Evolutionary conservation across 805 yeast species (phyloP), one percentile per base, ranked within the genome.

Genomic region (Saccharomyces paradoxus): DNA sequence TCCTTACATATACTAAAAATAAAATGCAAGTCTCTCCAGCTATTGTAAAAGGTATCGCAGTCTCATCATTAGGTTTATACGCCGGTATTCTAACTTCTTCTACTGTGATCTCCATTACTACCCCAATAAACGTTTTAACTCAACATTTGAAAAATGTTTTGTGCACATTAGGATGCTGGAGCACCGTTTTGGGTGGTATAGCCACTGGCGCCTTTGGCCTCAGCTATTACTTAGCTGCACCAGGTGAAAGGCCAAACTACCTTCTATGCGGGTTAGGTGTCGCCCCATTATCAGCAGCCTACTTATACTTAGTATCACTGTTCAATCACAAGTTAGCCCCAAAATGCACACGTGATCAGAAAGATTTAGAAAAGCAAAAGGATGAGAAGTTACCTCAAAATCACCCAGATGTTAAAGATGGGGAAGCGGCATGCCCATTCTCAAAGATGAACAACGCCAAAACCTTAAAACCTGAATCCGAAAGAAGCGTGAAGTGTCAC

Each of bases 21-120:
- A 22, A 22, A 41, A 78, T 78, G 82, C 80, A 79, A 46, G 74
- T 73, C 57, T 79, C 82, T 67, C 64, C 78, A 27, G 76, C 79
- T 13, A 73, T 77, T 26, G 79, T 83, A 56, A 86, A 86, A 65
- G 69, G 84, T 50, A 72, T 84, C 48, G 92, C 91, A 30, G 79
- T 81, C 41, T 76, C 86, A 7, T 80, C 90, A 7, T 70, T 86
- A 48, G 94, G 94, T 21, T 66, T 86, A 57, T 76, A 83, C 62
- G 75, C 87, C 6, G 80, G 83, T 22, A 70, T 80, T 4, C 55
- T 62, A 28, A 54, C 64, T 17, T 64, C 77, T 51, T 67, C 78
- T 2, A 57, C 73, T 17, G 66, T 59, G 51, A 69, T 62, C 50
- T 66, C 56, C 64, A 70, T 57, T 71, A 75, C 24, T 52, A 58